phyloP scores from a whole-genome alignment of 2,329 filamentous ascomycete species.

The Diplodia scrobiculata region DNA sequence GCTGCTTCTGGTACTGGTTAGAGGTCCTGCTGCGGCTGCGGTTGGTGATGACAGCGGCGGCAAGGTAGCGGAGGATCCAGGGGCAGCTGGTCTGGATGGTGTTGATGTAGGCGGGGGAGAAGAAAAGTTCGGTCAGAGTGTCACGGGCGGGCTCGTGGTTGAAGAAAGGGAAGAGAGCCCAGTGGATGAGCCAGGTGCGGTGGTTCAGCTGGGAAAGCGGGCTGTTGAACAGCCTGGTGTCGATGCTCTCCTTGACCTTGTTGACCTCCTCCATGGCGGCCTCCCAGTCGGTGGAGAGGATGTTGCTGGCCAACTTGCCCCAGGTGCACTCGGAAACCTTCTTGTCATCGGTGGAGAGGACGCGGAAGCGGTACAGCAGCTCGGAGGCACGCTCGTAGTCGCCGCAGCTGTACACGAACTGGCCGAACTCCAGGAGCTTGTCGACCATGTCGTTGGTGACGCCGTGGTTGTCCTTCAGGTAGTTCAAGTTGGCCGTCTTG shows the following conservation, averaged over 20 bases:
- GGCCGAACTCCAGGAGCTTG: slow-evolving; percentile 90
- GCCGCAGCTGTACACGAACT: slow-evolving; percentile 97
- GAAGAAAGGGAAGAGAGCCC: slow-evolving; percentile 98
- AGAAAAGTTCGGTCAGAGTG: slow-evolving; percentile 90
- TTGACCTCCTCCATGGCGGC: slow-evolving; percentile 69
- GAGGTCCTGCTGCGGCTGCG: slow-evolving; percentile 69
- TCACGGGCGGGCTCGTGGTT: slow-evolving; percentile 93
- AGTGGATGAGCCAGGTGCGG: slow-evolving; percentile 97
- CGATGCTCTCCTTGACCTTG: slow-evolving; percentile 72
- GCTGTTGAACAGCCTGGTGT: slow-evolving; percentile 94
- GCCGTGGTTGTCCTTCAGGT: slow-evolving; percentile 92
- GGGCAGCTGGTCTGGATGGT: slow-evolving; percentile 98
- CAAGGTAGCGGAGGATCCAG: slow-evolving; percentile 92
- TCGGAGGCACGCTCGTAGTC: slow-evolving; percentile 89
- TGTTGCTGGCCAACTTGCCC: slow-evolving; percentile 97
- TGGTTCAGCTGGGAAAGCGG: slow-evolving; percentile 92
- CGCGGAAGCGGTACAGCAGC: slow-evolving; percentile 94
- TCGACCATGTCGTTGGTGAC: slow-evolving; percentile 96
- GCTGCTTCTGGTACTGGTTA: slow-evolving; percentile 96
- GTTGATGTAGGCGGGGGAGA: slow-evolving; percentile 97
- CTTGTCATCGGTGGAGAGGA: slow-evolving; percentile 97
- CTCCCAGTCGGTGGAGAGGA: slow-evolving; percentile 94
- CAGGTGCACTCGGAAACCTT: slow-evolving; percentile 94
- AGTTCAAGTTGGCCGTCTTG: slow-evolving; percentile 98
- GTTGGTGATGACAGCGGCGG: slow-evolving; percentile 92